phyloP scores from a whole-genome alignment of 805 yeast species.

The Lachancea sp. region DNA sequence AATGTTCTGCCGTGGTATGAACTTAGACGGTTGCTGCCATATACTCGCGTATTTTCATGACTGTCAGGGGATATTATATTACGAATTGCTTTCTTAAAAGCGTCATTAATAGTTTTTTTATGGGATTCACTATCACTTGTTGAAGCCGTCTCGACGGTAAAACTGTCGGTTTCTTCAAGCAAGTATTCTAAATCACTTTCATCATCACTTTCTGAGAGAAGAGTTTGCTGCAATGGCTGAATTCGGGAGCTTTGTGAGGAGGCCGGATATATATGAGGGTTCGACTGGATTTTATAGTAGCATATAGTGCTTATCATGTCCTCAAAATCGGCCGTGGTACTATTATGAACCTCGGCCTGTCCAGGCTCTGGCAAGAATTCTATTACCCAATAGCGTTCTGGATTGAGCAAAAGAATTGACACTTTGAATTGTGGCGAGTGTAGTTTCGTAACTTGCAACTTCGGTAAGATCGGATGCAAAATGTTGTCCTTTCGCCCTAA shows the following conservation, averaged over 20 bases:
- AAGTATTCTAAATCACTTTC: slow-evolving; percentile 22
- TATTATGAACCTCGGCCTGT: background rate
- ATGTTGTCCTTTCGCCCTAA: slow-evolving; percentile 34
- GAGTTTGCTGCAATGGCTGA: background rate
- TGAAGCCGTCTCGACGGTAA: slow-evolving; percentile 5
- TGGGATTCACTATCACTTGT: background rate
- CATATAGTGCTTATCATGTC: slow-evolving; percentile 26
- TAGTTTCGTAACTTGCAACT: slow-evolving; percentile 50
- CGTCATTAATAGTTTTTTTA: slow-evolving; percentile 9
- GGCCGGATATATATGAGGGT: background rate
- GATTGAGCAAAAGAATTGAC: slow-evolving; percentile 61
- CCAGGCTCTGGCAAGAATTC: slow-evolving; percentile 24
- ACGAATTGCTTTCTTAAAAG: slow-evolving; percentile 10
- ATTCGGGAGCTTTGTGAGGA: background rate
- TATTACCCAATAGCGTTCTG: slow-evolving; percentile 69
- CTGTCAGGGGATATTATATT: slow-evolving; percentile 4
- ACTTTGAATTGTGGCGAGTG: slow-evolving; percentile 37
- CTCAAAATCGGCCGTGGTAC: slow-evolving; percentile 24
- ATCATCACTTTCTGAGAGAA: background rate
- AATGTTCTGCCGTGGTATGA: slow-evolving; percentile 1
- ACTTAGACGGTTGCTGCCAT: slow-evolving; percentile 1
- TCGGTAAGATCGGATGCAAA: slow-evolving; percentile 68
- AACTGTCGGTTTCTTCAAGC: slow-evolving; percentile 13
- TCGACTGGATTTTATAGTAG: slow-evolving; percentile 10
- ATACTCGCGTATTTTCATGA: background rate